Evolutionary conservation across 768 basidiomycete genomes (phyloP).

Genomic region (Termitomyces titanicus): DNA sequence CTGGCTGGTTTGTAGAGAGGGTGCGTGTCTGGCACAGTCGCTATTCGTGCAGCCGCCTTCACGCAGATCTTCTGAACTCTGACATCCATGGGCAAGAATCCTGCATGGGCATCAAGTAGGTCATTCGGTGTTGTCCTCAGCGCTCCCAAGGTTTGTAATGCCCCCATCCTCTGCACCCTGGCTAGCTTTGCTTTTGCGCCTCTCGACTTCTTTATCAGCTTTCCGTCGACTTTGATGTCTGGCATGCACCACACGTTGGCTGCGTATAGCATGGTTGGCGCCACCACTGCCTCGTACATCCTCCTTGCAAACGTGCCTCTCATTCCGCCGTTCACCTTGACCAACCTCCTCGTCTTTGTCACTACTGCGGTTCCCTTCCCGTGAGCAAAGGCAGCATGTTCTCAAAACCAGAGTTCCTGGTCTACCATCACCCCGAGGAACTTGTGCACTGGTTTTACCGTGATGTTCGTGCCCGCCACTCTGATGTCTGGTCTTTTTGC

Average conservation of each 20-base stretch:
- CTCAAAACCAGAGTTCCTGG: neutral
- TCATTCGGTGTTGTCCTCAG: no score
- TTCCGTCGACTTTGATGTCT: neutral
- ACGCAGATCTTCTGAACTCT: neutral
- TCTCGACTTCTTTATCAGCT: neutral
- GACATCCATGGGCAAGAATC: no score
- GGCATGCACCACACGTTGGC: no score
- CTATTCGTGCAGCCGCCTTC: no score
- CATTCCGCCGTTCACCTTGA: neutral
- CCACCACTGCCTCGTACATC: no score
- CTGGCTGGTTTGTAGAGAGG: no score
- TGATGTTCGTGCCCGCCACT: neutral
- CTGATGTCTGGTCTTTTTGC: neutral
- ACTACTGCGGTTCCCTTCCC: neutral
- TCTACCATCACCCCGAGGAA: neutral
- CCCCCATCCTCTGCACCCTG: neutral
- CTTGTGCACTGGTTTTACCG: neutral
- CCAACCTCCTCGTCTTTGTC: neutral
- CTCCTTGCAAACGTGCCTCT: neutral
- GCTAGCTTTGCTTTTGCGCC: neutral
- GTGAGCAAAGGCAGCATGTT: neutral
- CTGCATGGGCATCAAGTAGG: no score
- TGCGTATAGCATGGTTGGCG: no score
- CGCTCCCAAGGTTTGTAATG: neutral
- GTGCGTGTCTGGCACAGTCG: no score